Base-by-base conservation (phyloP, 352 stramenopile genomes). In the Phytophthora constricta region DNA sequence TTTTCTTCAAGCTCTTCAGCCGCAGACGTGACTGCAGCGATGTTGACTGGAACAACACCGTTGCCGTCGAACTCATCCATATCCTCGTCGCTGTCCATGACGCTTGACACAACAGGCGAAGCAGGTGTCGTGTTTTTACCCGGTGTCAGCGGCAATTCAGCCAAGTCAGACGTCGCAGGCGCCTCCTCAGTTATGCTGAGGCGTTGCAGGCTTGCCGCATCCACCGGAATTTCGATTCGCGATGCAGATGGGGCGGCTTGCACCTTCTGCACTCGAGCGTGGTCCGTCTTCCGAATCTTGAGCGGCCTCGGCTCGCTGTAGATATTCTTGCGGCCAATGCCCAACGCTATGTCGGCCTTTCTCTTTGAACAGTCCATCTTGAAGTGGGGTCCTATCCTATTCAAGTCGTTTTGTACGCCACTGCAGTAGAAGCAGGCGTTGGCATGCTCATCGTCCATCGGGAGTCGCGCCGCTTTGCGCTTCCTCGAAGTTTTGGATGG, bases 1-100 rank as follows among this genome's bases (percentile, higher is more conserved):
- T 62, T 62, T 9, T 54, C 45, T 17, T 52, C 34, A 3, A 58
- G 23, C 34, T 57, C 47, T 19, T 50, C 47, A 45, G 58, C 47
- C 10, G 27, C 54, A 58, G 58, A 33, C 26, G 47, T 58, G 25
- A 65, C 48, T 1, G n/a, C 4, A 0, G 3, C 46, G 26, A 33
- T 57, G 57, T 50, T 57, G 45, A 14, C 33, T 14, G 57, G 46
- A n/a, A 20, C 47, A 16, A 39, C 46, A 9, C 1, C 16, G 16
- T 39, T 22, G 4, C 16, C 34, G 22, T 51, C 46, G 3, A 64
- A 64, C 3, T 49, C 33, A n/a, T 43, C 5, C 33, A 57, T 51
- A 22, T 57, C 46, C 1, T 56, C 23, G 45, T 56, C 33, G 14
- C 31, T 62, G 42, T 47, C 28, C 4, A 27, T n/a, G 17, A 19